Conservation (phyloP, 352 stramenopile species). For the Pilasporangium apinafurcum region DNA sequence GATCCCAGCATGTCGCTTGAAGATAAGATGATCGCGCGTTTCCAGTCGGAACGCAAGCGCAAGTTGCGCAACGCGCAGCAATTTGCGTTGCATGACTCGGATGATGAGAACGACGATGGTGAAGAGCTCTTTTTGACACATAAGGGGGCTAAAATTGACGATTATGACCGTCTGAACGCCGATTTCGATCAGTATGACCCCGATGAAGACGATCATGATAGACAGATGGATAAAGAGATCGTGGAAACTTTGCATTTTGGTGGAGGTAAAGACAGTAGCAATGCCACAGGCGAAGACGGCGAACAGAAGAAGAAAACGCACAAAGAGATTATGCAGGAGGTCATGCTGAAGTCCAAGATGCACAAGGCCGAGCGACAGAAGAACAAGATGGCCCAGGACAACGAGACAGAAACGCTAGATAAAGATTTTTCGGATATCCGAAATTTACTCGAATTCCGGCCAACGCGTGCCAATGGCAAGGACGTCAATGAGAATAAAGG, state of each 20-base stretch:
- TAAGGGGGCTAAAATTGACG: constrained; percentile 63
- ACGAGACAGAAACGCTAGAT: constrained; percentile 72
- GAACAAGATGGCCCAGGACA: constrained; percentile 76
- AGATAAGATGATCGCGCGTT: constrained; percentile 90
- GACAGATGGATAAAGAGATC: constrained; percentile 74
- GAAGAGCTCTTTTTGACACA: constrained; percentile 78
- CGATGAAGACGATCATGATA: constrained; percentile 68
- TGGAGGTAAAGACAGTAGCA: constrained; percentile 21
- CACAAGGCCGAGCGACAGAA: constrained; percentile 87
- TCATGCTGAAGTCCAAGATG: constrained; percentile 90
- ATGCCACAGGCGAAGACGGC: constrained; percentile 8
- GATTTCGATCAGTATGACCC: constrained; percentile 41
- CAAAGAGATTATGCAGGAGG: constrained; percentile 89
- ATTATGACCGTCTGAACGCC: constrained; percentile 60
- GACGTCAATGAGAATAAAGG: constrained; percentile 60
- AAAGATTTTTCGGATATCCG: constrained; percentile 61
- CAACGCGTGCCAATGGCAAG: constrained; percentile 57
- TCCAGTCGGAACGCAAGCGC: constrained; percentile 85
- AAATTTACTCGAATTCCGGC: constrained; percentile 69
- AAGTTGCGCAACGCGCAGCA: constrained; percentile 70
- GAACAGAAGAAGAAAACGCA: constrained; percentile 81
- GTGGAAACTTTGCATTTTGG: constrained; percentile 86
- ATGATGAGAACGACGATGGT: constrained; percentile 61
- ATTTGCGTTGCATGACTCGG: constrained; percentile 76
- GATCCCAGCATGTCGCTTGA: constrained; percentile 83